Percentiles rank a stretch among this genome's conserved stretches.
Evolutionary conservation across 2,329 filamentous ascomycete genomes (phyloP).

Genomic region (Pseudocercospora fuligena): DNA sequence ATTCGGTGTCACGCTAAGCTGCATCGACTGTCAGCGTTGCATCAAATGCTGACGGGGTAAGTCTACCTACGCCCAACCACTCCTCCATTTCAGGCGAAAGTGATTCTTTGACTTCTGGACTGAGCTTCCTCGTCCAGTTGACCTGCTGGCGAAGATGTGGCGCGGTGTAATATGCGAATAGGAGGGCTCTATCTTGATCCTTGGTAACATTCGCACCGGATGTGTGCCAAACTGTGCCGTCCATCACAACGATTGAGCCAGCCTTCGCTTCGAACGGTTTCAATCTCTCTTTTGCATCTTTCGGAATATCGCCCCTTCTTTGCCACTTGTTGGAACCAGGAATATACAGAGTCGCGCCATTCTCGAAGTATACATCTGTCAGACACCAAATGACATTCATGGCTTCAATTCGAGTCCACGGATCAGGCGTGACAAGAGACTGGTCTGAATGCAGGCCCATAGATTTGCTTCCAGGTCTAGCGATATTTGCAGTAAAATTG

Average conservation of each 20-base stretch:
- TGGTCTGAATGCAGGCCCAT: conserved; percentile 20
- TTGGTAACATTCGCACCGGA: conserved; percentile 18
- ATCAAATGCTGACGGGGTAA: background rate
- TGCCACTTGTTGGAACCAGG: conserved; percentile 19
- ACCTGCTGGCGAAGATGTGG: conserved; percentile 17
- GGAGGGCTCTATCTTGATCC: conserved; percentile 19
- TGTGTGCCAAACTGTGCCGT: conserved; percentile 25
- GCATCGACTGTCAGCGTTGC: background rate
- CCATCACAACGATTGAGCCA: conserved; percentile 21
- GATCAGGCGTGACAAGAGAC: conserved; percentile 17
- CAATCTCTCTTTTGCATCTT: conserved; percentile 13
- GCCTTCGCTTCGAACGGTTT: conserved; percentile 22
- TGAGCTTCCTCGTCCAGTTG: conserved; percentile 23
- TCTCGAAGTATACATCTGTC: conserved; percentile 18
- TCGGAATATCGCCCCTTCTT: conserved; percentile 12
- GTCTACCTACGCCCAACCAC: background rate
- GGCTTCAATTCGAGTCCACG: conserved; percentile 14
- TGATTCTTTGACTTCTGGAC: conserved; percentile 11
- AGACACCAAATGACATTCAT: conserved; percentile 22
- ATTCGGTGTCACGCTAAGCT: background rate
- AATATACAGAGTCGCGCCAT: conserved; percentile 21
- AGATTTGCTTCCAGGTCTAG: conserved; percentile 17
- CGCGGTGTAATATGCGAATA: conserved; percentile 23
- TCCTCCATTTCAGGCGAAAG: conserved; percentile 18
- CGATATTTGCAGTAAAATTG: conserved; percentile 23